Evolutionary conservation across 768 basidiomycete species (phyloP).

Genomic region (Sutorius australiensis): DNA sequence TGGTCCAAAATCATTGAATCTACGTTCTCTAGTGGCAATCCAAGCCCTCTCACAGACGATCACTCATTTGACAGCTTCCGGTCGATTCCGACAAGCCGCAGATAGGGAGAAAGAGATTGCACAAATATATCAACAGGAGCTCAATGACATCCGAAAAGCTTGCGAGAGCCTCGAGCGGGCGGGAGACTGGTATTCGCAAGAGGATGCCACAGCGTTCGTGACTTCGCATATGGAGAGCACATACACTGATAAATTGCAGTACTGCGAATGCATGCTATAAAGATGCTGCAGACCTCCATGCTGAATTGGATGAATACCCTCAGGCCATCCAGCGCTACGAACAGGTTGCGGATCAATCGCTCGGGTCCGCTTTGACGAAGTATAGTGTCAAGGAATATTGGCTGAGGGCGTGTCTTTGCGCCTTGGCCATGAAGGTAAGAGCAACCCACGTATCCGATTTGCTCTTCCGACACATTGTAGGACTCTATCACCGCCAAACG

Average conservation of each 20-base stretch:
- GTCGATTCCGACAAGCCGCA: constrained; percentile 95
- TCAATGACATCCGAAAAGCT: constrained; percentile 74
- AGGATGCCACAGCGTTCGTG: constrained; percentile 92
- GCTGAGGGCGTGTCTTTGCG: constrained; percentile 83
- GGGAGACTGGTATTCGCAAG: constrained; percentile 96
- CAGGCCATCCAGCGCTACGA: constrained; percentile 87
- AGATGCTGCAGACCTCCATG: constrained; percentile 93
- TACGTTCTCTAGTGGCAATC: constrained; percentile 66
- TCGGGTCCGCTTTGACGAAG: constrained; percentile 83
- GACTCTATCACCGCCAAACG: constrained; percentile 81
- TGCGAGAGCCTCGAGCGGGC: constrained; percentile 90
- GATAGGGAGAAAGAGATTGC: constrained; percentile 98
- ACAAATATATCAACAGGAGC: constrained; percentile 85
- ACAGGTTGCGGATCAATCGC: constrained; percentile 81
- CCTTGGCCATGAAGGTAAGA: constrained; percentile 80
- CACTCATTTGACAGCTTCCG: constrained; percentile 71
- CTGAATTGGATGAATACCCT: constrained; percentile 80
- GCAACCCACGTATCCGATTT: not conserved
- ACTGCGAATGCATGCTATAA: constrained; percentile 96
- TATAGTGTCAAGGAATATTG: constrained; percentile 99
- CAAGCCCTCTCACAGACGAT: constrained; percentile 84
- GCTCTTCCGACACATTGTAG: constrained; percentile 38
- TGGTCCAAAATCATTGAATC: constrained; percentile 7
- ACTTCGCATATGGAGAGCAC: not conserved
- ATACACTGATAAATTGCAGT: constrained; percentile 39